Conservation (phyloP, 352 stramenopile species). For the Globisporangium cederbergense region DNA sequence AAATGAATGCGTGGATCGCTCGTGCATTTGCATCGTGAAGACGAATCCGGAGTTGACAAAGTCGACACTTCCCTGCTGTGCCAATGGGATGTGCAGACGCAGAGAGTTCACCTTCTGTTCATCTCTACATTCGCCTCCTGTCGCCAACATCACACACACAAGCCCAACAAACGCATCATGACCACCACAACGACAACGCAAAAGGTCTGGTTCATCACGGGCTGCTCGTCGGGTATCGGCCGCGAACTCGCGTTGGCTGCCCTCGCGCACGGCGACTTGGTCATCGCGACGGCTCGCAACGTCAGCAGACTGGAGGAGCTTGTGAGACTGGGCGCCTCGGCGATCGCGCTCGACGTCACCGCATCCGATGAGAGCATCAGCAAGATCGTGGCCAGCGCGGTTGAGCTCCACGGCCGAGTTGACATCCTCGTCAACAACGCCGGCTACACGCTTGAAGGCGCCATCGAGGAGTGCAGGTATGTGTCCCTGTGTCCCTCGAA, state of each 20-base stretch:
- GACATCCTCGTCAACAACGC: constrained; percentile 50
- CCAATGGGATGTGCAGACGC: too few species aligned
- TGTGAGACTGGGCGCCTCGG: constrained; percentile 21
- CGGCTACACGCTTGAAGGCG: constrained; percentile 31
- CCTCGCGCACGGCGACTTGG: constrained; percentile 25
- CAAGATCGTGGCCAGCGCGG: constrained; percentile 17
- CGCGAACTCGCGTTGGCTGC: constrained; percentile 26
- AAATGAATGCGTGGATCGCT: too few species aligned
- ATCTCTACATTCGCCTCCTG: too few species aligned
- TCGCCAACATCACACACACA: too few species aligned
- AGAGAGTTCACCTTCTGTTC: too few species aligned
- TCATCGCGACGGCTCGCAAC: constrained; percentile 35
- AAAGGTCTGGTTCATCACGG: constrained; percentile 14
- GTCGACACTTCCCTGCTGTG: too few species aligned
- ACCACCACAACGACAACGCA: too few species aligned
- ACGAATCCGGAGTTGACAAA: too few species aligned
- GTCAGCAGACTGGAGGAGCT: constrained; percentile 25
- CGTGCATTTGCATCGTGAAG: too few species aligned
- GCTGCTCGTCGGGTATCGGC: constrained; percentile 20
- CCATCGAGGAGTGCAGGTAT: constrained; percentile 37
- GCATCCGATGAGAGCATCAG: constrained; percentile 22
- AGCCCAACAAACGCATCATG: too few species aligned
- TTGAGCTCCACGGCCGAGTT: constrained; percentile 27
- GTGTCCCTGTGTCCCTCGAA: too few species aligned
- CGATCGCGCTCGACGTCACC: constrained; percentile 33